phyloP scores from a whole-genome alignment of 2,329 filamentous ascomycete genomes.

The Fusarium floridanum region DNA sequence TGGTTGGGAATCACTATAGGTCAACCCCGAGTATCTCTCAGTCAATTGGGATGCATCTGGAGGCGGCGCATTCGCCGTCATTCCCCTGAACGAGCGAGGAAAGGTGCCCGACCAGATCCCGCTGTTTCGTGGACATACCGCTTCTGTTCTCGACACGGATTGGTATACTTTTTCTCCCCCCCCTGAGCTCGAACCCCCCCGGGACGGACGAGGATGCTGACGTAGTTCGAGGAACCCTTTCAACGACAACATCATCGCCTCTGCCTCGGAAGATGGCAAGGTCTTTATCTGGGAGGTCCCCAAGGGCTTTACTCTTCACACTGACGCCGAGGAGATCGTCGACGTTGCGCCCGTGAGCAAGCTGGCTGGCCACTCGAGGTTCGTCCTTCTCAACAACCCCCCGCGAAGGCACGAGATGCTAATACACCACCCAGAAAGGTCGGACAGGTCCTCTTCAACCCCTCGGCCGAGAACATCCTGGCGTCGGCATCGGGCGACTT shows the following conservation, averaged over 20 bases:
- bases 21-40: conserved; percentile 93
- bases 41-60: conserved; percentile 99
- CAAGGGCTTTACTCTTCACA: conserved; percentile 84
- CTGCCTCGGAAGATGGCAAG: conserved; percentile 96
- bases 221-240: conserved; percentile 82
- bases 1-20: conserved; percentile 64
- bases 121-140: conserved; percentile 95
- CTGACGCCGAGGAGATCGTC: conserved; percentile 84
- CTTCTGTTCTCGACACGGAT: conserved; percentile 95
- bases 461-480: conserved; percentile 93
- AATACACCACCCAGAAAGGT: conserved; percentile 78
- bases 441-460: conserved; percentile 98
- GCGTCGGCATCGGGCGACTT: conserved; percentile 96
- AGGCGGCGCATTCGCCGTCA: conserved; percentile 95
- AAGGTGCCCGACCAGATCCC: conserved; percentile 94
- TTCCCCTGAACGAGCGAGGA: conserved; percentile 89
- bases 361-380: conserved; percentile 89
- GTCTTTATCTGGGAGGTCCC: conserved; percentile 98
- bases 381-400: conserved; percentile 44
- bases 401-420: conserved; percentile 20
- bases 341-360: conserved; percentile 86
- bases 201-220: conserved; percentile 25
- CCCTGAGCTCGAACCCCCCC: conserved; percentile 10
- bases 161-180: conserved; percentile 70
- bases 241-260: conserved; percentile 92